Percentiles rank a stretch among this genome's conserved stretches.
phyloP scores from a whole-genome alignment of 192 early-diverging fungal species.

The Coemansia sp. region DNA sequence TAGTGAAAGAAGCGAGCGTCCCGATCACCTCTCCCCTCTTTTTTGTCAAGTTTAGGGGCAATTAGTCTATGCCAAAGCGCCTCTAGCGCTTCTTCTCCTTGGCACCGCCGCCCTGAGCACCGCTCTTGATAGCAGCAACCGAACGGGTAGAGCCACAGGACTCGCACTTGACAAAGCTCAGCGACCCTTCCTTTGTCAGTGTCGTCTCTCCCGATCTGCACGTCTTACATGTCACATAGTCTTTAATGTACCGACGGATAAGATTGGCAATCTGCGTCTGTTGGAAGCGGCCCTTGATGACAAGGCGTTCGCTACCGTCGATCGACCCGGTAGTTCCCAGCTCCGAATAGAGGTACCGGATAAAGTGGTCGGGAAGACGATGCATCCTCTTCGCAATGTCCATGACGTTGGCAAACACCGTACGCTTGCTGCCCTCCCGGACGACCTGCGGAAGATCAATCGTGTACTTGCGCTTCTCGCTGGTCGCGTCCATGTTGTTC shows the following conservation, averaged over 20 bases:
- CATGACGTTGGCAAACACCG: constrained; percentile 92
- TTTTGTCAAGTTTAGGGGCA: background rate
- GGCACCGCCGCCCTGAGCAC: constrained; percentile 86
- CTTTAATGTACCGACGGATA: constrained; percentile 95
- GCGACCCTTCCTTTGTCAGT: constrained; percentile 92
- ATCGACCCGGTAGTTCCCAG: constrained; percentile 97
- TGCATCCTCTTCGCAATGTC: constrained; percentile 96
- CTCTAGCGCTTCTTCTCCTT: constrained; percentile 35
- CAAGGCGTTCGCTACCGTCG: constrained; percentile 84
- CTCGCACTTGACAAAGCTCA: constrained; percentile 97
- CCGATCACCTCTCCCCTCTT: too few relatives aligned
- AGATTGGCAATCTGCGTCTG: constrained; percentile 99
- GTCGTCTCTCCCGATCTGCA: constrained; percentile 96
- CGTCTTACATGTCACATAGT: constrained; percentile 99
- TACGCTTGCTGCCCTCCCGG: constrained; percentile 95
- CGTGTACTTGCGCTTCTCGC: constrained; percentile 93
- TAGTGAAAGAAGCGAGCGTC: background rate
- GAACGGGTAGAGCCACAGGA: constrained; percentile 92
- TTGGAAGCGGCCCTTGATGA: constrained; percentile 98
- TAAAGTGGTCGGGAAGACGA: constrained; percentile 94
- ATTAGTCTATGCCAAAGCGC: background rate
- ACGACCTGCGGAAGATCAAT: constrained; percentile 90
- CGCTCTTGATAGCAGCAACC: constrained; percentile 95
- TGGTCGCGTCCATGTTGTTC: constrained; percentile 91
- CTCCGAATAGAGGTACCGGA: constrained; percentile 98